Base-by-base conservation (phyloP, 129 eudicot species). In the Pulicaria dysenterica region DNA sequence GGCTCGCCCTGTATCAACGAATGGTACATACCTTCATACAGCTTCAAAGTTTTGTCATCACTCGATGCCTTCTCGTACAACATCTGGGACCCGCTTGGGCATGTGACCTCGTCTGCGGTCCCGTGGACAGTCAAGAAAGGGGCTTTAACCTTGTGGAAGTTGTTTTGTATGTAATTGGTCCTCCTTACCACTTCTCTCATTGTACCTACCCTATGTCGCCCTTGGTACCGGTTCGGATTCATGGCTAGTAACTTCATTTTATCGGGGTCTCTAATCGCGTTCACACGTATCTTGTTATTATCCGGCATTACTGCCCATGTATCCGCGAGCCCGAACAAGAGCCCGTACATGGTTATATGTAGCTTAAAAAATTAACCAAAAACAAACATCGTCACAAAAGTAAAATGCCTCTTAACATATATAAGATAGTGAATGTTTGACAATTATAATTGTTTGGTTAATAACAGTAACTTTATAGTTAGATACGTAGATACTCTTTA, bases 241-340 rank as follows among this genome's bases (percentile, higher is more conserved):
- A 79, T 76, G 0, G 85, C 88, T 17, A 88, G 88, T 63, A 91
- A 67, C 73, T 91, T 91, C 49, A 91, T 69, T 46, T 88, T 91
- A 48, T 91, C 92, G 4, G 67, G 53, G 68, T 91, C 97, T 62
- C 85, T 84, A 3, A 91, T 88, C 13, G 95, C 95, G 64, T 91
- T 91, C 2, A 87, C 97, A 0, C 47, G 67, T 39, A 86, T 88
- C 88, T 85, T 82, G 71, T 80, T 86, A 57, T 82, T 80, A 75
- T 91, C 95, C 0, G 97, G 97, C 95, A 91, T 88, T 43, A 83
- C 79, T 0, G 97, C 97, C 97, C 97, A 91, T 15, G 95, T 88
- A 72, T 91, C 97, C 6, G 97, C 97, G 2, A 80, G 15, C 61
- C 97, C 97, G 14, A 91, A 88, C 17, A 91, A 83, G 17, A 91